Evolutionary conservation across 495 filamentous ascomycete genomes (phyloP).

Genomic region (Delitschia confertaspora): DNA sequence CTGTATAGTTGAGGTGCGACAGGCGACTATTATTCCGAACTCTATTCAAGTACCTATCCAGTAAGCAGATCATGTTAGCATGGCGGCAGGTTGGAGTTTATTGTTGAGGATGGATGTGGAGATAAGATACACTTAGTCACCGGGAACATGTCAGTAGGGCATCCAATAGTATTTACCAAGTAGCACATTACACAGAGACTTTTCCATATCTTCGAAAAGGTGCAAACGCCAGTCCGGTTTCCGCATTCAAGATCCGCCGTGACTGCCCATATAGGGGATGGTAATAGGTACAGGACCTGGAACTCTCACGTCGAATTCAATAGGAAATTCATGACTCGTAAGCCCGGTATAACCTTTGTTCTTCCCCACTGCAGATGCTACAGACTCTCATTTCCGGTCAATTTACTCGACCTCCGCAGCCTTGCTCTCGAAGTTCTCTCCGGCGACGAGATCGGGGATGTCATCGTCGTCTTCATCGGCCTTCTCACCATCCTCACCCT

Average conservation of each 20-base stretch:
- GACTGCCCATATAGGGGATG: slow-evolving; percentile 9
- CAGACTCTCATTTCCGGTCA: too few relatives aligned
- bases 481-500: slow-evolving; percentile 56
- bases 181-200: slow-evolving; percentile 16
- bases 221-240: slow-evolving; percentile 23
- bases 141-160: too few relatives aligned
- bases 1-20: too few relatives aligned
- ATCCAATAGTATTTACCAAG: too few relatives aligned
- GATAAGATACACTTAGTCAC: too few relatives aligned
- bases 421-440: slow-evolving; percentile 93
- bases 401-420: slow-evolving; percentile 63
- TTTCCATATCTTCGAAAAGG: slow-evolving; percentile 19
- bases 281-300: slow-evolving; percentile 1
- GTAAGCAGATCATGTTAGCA: too few relatives aligned
- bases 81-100: too few relatives aligned
- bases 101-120: too few relatives aligned
- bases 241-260: slow-evolving; percentile 19
- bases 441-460: slow-evolving; percentile 91
- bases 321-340: slow-evolving; percentile 8
- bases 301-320: slow-evolving; percentile 6
- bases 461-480: slow-evolving; percentile 77
- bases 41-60: too few relatives aligned
- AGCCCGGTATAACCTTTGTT: too few relatives aligned
- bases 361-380: too few relatives aligned
- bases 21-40: too few relatives aligned